Conservation (phyloP, 2,329 filamentous ascomycete species). For the Microsporum canis region DNA sequence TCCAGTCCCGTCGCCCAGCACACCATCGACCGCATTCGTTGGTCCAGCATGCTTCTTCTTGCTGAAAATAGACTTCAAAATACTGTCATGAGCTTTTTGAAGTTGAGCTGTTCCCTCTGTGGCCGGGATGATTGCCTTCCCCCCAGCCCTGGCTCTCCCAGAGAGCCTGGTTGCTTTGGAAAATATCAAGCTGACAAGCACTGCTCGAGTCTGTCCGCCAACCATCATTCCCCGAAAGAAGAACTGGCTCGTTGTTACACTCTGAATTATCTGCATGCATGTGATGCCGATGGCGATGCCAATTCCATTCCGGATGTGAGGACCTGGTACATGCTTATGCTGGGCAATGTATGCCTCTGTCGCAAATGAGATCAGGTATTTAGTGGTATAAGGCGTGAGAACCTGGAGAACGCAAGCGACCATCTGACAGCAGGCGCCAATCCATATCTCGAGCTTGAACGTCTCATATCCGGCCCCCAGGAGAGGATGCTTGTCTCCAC, state of each 20-base stretch:
- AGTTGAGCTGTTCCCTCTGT: constrained; percentile 30
- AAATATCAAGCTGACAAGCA: constrained; percentile 77
- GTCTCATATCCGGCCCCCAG: constrained; percentile 76
- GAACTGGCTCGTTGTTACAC: constrained; percentile 75
- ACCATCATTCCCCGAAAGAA: constrained; percentile 88
- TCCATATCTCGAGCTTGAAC: constrained; percentile 71
- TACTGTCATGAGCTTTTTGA: constrained; percentile 33
- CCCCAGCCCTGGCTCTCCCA: constrained; percentile 75
- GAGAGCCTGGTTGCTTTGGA: constrained; percentile 88
- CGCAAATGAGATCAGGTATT: constrained; percentile 78
- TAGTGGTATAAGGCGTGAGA: constrained; percentile 70
- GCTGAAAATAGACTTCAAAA: constrained; percentile 24
- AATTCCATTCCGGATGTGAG: constrained; percentile 62
- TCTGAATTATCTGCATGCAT: constrained; percentile 72
- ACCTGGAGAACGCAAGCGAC: constrained; percentile 62
- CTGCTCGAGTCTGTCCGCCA: constrained; percentile 69
- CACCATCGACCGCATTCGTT: constrained; percentile 31
- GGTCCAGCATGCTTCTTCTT: constrained; percentile 24
- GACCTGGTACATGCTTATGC: constrained; percentile 41
- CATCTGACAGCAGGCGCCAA: constrained; percentile 70
- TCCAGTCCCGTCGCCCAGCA: constrained; percentile 60
- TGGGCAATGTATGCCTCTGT: constrained; percentile 62
- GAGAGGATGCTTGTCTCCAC: constrained; percentile 61
- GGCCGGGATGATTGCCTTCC: constrained; percentile 38
- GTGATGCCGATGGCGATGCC: constrained; percentile 78